Base-by-base conservation (phyloP, 805 yeast genomes). In the Sugiyamaella boreocaroliniensis region DNA sequence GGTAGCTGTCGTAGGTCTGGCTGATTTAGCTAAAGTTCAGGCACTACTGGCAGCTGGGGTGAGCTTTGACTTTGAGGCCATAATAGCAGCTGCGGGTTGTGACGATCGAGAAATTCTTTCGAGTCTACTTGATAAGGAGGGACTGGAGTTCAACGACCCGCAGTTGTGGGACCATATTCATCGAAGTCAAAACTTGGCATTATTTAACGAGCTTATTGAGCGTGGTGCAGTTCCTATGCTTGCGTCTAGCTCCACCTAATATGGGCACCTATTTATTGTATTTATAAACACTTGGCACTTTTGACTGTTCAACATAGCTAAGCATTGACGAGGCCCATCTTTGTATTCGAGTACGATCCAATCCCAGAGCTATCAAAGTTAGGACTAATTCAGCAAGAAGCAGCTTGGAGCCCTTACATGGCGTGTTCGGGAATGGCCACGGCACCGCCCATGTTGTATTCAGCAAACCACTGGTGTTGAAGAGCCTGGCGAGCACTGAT, bases 391-490 rank as follows among this genome's bases (percentile, higher is more conserved):
- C n/a, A n/a, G 44, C 22, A 11, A 42, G 16, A 20, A 10, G 16
- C 18, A 22, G 26, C 26, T 22, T 22, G 6, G 26, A 22, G 26
- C 46, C 16, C 3, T 20, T 6, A 15, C 22, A 26, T 16, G 9
- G 12, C 18, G 8, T 8, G 29, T 20, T 29, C 41, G 12, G 32
- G 41, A 12, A 29, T 29, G 40, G 32, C 16, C 26, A 44, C 29
- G n/a, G 47, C 48, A 11, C 44, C 52, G 9, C 45, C 48, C 19
- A 41, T 49, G 52, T 81, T 75, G 54, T 79, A 83, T 61, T 88
- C 95, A 52, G 82, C 83, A 66, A 88, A 87, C 95, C 95, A 82
- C 10, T 88, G 86, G 64, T 85, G 82, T 54, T 73, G 75, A 53
- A 79, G 64, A 3, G 82, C 81, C 55, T 76, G 79, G 40, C 74